Evolutionary conservation across 192 early-diverging fungal genomes (phyloP), one percentile per base, ranked within the genome.

Genomic region (Coemansia pectinata): DNA sequence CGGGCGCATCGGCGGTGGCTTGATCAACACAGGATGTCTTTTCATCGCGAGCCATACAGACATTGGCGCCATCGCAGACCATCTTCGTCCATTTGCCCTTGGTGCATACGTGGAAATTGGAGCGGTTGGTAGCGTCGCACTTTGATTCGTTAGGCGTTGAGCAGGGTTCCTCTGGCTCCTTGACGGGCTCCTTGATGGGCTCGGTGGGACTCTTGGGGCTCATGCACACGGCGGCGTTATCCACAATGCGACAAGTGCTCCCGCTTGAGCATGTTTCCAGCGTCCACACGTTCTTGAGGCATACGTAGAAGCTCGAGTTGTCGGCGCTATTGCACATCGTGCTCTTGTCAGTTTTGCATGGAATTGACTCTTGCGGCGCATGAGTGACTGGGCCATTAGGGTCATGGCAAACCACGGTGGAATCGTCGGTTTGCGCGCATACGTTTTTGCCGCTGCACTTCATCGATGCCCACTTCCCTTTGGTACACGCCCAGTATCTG

Each of bases 51-150:
- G 44, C 62, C 57, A 72, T 63, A 65, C 81, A 83, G 10, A 78
- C 72, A 31, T 78, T 83, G 42, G 14, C 53, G 40, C 66, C 72
- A 5, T 75, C 70, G 60, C 81, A 83, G 23, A 69, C 63, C 75
- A 78, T 78, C 34, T 75, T 72, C 38, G 52, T 47, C 81, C 81
- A 83, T 23, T 34, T 62, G 42, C 67, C 69, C 39, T 72, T 61
- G 2, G 61, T 41, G 44, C 81, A 83, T 70, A 70, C 72, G 34
- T 64, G 72, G 62, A 83, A 83, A 12, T 70, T 65, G 31, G 75
- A 65, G 10, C 36, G 48, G 44, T 67, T 59, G 19, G 42, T 34
- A 1, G 40, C 63, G 17, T 77, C 72, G 31, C 81, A 83, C 75
- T 74, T 77, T 45, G 81, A 78, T 1, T 73, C 44, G 39, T 78